Conservation (phyloP, 306 rosid genomes). For the Geum urbanum region DNA sequence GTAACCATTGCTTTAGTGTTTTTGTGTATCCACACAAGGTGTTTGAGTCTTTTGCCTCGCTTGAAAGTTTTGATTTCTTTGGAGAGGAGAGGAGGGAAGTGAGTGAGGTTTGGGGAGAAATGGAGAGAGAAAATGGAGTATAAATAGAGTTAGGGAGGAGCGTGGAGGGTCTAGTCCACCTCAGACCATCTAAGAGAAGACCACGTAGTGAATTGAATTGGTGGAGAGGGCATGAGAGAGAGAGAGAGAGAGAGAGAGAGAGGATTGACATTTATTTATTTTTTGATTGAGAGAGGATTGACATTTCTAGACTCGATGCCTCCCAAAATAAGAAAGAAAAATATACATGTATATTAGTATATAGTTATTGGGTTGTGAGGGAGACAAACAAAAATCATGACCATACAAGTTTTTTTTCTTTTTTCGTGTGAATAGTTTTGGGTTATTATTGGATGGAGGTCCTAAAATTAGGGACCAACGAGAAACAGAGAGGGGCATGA, state of each 20-base stretch:
- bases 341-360: background rate
- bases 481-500: background rate
- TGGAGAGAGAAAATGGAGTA: background rate
- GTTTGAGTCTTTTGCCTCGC: background rate
- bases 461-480: constrained; percentile 11
- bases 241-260: no score
- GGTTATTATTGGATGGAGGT: background rate
- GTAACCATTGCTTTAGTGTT: constrained; percentile 47
- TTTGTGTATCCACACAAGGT: background rate
- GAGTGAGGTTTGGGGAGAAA: constrained; percentile 7
- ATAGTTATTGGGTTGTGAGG: constrained; percentile 26
- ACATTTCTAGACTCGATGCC: constrained; percentile 1
- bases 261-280: no score
- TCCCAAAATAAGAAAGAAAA: background rate
- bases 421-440: background rate
- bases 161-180: constrained; percentile 39
- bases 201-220: constrained; percentile 59
- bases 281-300: no score
- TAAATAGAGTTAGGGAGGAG: constrained; percentile 3
- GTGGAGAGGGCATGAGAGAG: constrained; percentile 37
- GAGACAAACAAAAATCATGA: background rate
- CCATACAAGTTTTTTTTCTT: background rate
- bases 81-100: constrained; percentile 22
- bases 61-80: background rate
- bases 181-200: constrained; percentile 44